Evolutionary conservation across 305 asterid species (phyloP).

Genomic region (Plantago lanceolata): DNA sequence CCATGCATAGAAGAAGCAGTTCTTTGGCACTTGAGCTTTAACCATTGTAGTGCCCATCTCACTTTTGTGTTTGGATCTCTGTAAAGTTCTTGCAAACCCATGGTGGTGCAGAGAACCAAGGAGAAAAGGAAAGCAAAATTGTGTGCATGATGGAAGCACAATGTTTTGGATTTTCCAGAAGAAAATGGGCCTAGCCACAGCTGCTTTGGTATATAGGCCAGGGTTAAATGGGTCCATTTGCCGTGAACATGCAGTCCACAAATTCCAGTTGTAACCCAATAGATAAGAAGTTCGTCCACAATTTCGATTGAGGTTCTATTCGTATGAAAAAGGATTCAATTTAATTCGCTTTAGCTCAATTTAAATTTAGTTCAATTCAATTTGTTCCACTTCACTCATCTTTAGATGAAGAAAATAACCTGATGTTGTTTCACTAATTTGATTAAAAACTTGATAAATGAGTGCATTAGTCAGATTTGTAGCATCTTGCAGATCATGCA

Average conservation of each 20-base stretch:
- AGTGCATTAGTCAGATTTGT: too few relatives aligned
- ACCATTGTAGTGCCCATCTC: background rate
- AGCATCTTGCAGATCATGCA: too few relatives aligned
- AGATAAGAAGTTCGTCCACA: background rate
- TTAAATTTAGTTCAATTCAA: too few relatives aligned
- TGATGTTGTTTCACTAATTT: too few relatives aligned
- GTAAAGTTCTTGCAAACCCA: background rate
- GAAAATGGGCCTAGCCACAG: slow-evolving; percentile 23
- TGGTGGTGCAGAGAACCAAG: background rate
- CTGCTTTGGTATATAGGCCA: slow-evolving; percentile 20
- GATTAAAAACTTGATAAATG: too few relatives aligned
- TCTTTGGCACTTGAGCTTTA: too few relatives aligned
- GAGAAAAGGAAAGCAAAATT: background rate
- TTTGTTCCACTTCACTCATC: too few relatives aligned
- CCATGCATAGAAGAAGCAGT: too few relatives aligned
- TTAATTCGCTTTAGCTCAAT: too few relatives aligned
- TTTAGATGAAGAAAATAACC: too few relatives aligned
- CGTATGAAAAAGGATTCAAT: too few relatives aligned
- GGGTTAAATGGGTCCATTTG: background rate
- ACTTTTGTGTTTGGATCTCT: background rate
- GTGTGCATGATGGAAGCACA: slow-evolving; percentile 10
- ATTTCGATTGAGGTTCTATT: too few relatives aligned
- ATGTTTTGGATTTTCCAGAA: background rate
- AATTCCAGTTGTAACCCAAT: slow-evolving; percentile 1
- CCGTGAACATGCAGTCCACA: background rate